These are phyloP conservation scores for Leccinum obscurum DNA, from an alignment of 768 basidiomycete species.

Conservation along the genomic window DNA sequence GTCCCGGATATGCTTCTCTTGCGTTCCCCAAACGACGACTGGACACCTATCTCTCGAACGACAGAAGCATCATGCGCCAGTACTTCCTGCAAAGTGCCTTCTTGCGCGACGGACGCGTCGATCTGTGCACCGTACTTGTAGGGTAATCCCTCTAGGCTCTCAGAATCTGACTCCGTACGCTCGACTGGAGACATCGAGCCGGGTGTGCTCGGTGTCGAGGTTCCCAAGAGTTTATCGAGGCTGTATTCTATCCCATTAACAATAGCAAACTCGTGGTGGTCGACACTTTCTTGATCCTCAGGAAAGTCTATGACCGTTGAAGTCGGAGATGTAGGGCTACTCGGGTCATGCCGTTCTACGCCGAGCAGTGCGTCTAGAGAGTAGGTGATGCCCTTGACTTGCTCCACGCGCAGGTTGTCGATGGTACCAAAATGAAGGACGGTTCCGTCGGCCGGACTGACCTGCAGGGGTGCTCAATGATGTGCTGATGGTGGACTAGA, in stretches of 20 bases:
- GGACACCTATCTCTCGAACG: conserved; percentile 68
- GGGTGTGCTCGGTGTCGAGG: conserved; percentile 40
- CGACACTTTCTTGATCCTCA: conserved; percentile 58
- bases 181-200: conserved; percentile 36
- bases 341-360: conserved; percentile 49
- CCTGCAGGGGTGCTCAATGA: conserved; percentile 41
- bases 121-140: conserved; percentile 66
- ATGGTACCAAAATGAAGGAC: conserved; percentile 92
- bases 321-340: conserved; percentile 42
- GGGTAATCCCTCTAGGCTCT: conserved; percentile 31
- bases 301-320: conserved; percentile 43
- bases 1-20: conserved; percentile 43
- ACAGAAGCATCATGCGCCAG: conserved; percentile 70
- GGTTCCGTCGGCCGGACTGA: conserved; percentile 93
- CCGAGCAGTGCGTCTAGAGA: conserved; percentile 94
- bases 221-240: conserved; percentile 84
- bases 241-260: conserved; percentile 98
- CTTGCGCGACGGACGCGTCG: conserved; percentile 75
- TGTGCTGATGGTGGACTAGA: neutral
- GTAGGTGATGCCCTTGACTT: conserved; percentile 97
- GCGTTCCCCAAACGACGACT: conserved; percentile 35
- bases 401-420: conserved; percentile 77
- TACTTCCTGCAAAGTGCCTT: conserved; percentile 51
- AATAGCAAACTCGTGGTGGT: conserved; percentile 90
- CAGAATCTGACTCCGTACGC: conserved; percentile 20